phyloP scores from a whole-genome alignment of 352 stramenopile genomes.

The Pythium biforme region DNA sequence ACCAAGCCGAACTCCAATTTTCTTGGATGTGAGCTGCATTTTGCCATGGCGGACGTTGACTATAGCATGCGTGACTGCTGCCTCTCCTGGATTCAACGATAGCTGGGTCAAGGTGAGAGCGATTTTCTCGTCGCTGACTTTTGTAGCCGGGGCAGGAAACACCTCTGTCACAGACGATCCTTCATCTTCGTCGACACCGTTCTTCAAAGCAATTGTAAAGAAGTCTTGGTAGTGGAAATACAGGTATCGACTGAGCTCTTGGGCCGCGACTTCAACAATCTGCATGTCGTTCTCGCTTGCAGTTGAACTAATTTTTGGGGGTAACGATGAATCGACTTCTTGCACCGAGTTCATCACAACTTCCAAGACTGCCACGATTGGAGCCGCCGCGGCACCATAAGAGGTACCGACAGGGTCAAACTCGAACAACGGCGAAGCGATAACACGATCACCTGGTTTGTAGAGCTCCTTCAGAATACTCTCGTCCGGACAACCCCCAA shows the following conservation, averaged over 20 bases:
- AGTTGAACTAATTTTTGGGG: not conserved
- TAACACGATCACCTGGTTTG: conserved; percentile 29
- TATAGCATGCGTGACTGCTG: conserved; percentile 13
- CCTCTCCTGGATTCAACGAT: conserved; percentile 1
- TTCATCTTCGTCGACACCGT: not conserved
- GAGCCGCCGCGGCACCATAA: conserved; percentile 23
- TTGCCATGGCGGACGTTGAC: conserved; percentile 37
- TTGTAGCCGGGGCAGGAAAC: conserved; percentile 19
- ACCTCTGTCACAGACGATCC: conserved; percentile 7
- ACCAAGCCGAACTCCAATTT: conserved; percentile 14
- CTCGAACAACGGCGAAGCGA: conserved; percentile 47
- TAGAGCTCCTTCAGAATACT: conserved; percentile 22
- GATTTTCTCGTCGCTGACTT: conserved; percentile 5
- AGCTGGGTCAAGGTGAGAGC: conserved; percentile 13
- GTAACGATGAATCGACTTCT: not conserved
- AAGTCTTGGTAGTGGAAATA: conserved; percentile 77
- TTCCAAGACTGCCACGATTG: conserved; percentile 65
- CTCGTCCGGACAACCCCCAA: not conserved
- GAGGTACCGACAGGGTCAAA: conserved; percentile 36
- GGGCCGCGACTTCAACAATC: conserved; percentile 61
- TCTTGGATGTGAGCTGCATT: conserved; percentile 21
- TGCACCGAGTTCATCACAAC: conserved; percentile 38
- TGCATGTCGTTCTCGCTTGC: conserved; percentile 53
- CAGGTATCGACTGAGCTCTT: conserved; percentile 69
- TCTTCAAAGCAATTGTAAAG: conserved; percentile 39